phyloP scores from a whole-genome alignment of 2,329 filamentous ascomycete species.

The Neophaeococcomyces aloes region DNA sequence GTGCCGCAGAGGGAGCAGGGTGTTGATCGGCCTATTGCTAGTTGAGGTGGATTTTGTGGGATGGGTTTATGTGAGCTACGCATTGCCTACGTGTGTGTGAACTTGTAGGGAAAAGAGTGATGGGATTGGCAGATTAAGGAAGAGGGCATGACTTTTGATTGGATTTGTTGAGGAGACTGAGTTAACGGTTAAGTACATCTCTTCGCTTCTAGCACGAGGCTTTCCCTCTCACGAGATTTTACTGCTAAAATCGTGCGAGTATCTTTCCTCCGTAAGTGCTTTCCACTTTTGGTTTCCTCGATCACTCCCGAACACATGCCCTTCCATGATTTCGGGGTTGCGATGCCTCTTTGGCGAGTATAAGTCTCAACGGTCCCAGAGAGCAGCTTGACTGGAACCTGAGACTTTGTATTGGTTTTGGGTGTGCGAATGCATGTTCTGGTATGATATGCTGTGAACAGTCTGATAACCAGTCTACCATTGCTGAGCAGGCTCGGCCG shows the following conservation, averaged over 20 bases:
- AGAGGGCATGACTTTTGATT: too few species aligned
- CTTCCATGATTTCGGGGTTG: neutral
- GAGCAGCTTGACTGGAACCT: slow-evolving; percentile 4
- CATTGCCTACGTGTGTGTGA: too few species aligned
- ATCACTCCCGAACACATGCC: neutral
- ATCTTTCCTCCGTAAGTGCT: slow-evolving; percentile 99
- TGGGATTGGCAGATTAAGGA: too few species aligned
- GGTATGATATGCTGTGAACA: slow-evolving; percentile 23
- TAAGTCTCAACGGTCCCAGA: slow-evolving; percentile 24
- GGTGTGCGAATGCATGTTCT: slow-evolving; percentile 29
- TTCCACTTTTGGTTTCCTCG: slow-evolving; percentile 33
- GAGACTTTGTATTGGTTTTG: neutral
- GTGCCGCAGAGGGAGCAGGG: slow-evolving; percentile 5
- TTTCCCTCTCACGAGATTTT: slow-evolving; percentile 66
- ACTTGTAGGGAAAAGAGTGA: too few species aligned
- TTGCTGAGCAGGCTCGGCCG: slow-evolving; percentile 25
- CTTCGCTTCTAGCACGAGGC: slow-evolving; percentile 76
- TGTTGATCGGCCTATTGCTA: slow-evolving; percentile 7
- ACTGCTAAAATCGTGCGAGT: slow-evolving; percentile 50
- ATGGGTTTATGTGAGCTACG: too few species aligned
- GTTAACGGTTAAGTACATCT: slow-evolving; percentile 86
- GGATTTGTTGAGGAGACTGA: slow-evolving; percentile 33
- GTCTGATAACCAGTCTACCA: slow-evolving; percentile 24
- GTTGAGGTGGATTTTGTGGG: too few species aligned
- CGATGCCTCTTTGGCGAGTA: slow-evolving; percentile 8